Evolutionary conservation across 805 yeast species (phyloP), one percentile per base, ranked within the genome.

Genomic region (Sugiyamaella marilandica): DNA sequence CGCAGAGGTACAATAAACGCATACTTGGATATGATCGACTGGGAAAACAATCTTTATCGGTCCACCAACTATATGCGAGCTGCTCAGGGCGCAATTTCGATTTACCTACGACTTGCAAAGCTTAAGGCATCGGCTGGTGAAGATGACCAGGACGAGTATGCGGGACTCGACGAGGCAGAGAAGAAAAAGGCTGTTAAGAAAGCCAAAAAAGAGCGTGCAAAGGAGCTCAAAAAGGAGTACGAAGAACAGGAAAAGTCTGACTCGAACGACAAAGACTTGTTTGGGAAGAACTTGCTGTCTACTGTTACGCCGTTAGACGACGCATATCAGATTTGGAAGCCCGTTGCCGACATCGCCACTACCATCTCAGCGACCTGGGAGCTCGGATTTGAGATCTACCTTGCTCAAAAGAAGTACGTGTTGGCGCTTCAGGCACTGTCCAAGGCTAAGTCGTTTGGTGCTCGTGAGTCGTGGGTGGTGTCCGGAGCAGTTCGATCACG

Each of bases 1-100:
- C 81, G 97, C 70, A 82, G 85, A 61, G 98, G 97, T 19, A 88
- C 97, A 5, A 84, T 92, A 24, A 79, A 95, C 58, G 84, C 92
- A 8, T 94, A 92, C 65, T 60, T 87, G 29, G 83, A 82, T 16
- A 80, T 87, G 79, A 59, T 91, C 48, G 68, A 74, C 47, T 94
- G 98, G 98, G 96, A 83, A 52, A 95, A 91, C 66, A 66, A 71
- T 18, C 67, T 94, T 45, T 90, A 76, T 65, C 65, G 80, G 8
- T 81, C 85, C 33, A 89, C 95, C 2, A 77, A 85, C 49, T 88
- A 80, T 63, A 73, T 79, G n/a, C 78, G 94, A 51, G 87, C 87
- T 0, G 74, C 84, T 54, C 68, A 71, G 44, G 95, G 94, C 1
- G 78, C 89, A 34, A 69, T 83, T 26, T 69, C 74, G 16, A 67